Base-by-base conservation (phyloP, 768 basidiomycete genomes). In the Piloderma croceum region DNA sequence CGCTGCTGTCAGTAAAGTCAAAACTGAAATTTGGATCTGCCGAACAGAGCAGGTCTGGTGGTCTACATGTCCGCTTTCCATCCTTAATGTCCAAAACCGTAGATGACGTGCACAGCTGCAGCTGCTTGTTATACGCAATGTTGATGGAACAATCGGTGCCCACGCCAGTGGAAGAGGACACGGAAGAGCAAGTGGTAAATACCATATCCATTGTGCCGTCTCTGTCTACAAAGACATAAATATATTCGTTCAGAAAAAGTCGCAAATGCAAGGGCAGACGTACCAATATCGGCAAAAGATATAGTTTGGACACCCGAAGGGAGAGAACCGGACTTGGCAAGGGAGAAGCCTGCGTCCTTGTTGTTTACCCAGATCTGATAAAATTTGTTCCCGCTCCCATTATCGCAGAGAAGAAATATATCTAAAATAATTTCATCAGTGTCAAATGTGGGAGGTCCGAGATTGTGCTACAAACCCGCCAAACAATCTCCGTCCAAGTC, bases 161-260 rank as follows among this genome's bases (percentile, higher is more conserved):
- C 1, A 87, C 62, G 3, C 92, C 91, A 0, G 73, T 78, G 1
- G 73, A 67, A 1, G 68, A 57, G 0, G 85, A 82, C n/a, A 88
- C 77, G 3, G 71, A 74, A 0, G 69, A 62, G 57, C 96, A 99
- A 1, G 86, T 86, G 0, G 89, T 76, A 55, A 97, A 90, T 33
- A 99, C 71, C 74, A 98, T 80, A 59, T 98, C 96, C 23, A 98
- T 86, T 1, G 94, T 93, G 1, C 96, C 96, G 51, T 98, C 96
- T 6, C 96, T 81, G 54, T 98, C 93, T 86, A 44, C 2, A 37
- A 20, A 22, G n/a, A n/a, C 18, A 10, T 63, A 40, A 4, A 6
- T 9, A 6, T 21, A 34, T 27, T 15, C 9, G 27, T 29, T 29
- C 15, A 15, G n/a, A 9, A 15, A 15, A 9, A 29, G 9, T 9